Evolutionary conservation across 768 basidiomycete species (phyloP), one percentile per base, ranked within the genome.

Genomic region (Lentinus brumalis): DNA sequence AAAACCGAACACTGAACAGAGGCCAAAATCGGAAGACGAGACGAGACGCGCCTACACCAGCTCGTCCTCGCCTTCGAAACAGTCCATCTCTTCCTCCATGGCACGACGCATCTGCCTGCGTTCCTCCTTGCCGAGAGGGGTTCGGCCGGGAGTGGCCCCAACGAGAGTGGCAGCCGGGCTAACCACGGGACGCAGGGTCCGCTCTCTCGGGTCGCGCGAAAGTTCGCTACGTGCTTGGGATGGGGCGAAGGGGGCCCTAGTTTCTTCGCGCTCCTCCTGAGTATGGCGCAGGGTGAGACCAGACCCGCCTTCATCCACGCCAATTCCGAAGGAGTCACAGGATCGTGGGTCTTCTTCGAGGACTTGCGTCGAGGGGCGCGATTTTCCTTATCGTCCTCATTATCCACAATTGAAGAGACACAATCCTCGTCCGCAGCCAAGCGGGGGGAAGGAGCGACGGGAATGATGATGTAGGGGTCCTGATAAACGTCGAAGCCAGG

Each of bases 401-500:
- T 75, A 2, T 76, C 74, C 9, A 26, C 6, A 2, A 7, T 26
- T 9, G 14, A 49, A 30, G 69, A 60, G 65, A 68, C 46, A 57
- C 58, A 12, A 44, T 60, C 54, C 32, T 61, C 51, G 39, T 16
- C 47, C 35, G 51, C 38, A 31, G 26, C 26, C 31, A 31, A 29
- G 40, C 15, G 8, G 42, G 51, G 32, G 42, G 31, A 32, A 47
- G 59, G n/a, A 59, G 53, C 39, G 63, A 49, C 29, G 53, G 32
- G 3, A 55, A 56, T 11, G 21, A 45, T 7, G 38, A 65, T 68
- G 60, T 70, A 66, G 11, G 49, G 55, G 47, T 89, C 87, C 66
- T 75, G 81, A 66, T 81, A 80, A 46, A 88, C 80, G 41, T 75
- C 71, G 65, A 89, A 89, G 15, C 88, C 87, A 12, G 88, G 88